Base-by-base conservation (phyloP, 192 early-diverging fungal species). In the Coemansia sp. region DNA sequence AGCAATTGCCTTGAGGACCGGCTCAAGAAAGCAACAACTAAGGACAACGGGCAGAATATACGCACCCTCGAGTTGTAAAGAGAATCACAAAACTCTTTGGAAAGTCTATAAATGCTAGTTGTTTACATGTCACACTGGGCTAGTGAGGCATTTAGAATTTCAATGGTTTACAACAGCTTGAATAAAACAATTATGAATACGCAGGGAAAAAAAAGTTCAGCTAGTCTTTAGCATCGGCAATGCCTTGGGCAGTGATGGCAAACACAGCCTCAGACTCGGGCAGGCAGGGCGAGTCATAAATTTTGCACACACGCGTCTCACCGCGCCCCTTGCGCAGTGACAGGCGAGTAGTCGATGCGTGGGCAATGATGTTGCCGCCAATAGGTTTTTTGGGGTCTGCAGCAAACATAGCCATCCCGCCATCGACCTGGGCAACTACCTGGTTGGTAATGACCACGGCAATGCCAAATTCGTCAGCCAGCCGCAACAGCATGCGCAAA, bases 371-470 rank as follows among this genome's bases (percentile, higher is more conserved):
- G 72, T 98, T 94, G 53, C 95, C 95, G 41, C 95, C 95, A 53
- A 95, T 94, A 3, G 95, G 95, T 53, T 98, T 98, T 62, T 94
- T 95, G 15, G 88, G 88, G 54, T 94, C 92, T 11, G 87, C 72
- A 22, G 84, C 86, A 80, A 94, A 96, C 86, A 93, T 92, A 18
- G 87, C 77, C 58, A 85, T 84, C 17, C 78, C 83, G 46, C 93
- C 93, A 66, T 99, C 94, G 0, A 97, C 88, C 38, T 83, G 90
- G 2, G 94, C 93, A 5, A 98, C 94, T 2, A 98, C 94, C 75
- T 98, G 95, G 67, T 98, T 98, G 6, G 95, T 97, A 31, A 98
- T 91, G 1, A 98, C 95, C 9, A 95, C 91, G 4, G 96, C 96
- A 21, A 95, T 86, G 46, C 94, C 94, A 81, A 93, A 99, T 85